Evolutionary conservation across 1,139 yeast genomes (phyloP).

Genomic region (Suhomyces ambrosiae): DNA sequence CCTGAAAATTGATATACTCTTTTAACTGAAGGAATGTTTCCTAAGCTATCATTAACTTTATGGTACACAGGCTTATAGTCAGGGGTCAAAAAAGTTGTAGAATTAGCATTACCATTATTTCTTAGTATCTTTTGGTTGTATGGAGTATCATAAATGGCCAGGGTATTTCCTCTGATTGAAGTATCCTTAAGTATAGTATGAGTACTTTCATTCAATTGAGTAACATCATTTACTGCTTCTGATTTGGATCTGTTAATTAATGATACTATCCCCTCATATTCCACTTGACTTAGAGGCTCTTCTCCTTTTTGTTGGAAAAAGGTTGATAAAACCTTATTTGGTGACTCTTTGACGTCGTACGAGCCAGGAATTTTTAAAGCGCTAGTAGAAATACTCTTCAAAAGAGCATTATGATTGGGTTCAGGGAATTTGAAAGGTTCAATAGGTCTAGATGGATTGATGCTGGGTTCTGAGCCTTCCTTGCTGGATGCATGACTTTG

Average conservation of each 20-base stretch:
- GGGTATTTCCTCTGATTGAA: slow-evolving; percentile 6
- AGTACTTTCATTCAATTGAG: neutral
- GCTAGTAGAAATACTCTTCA: slow-evolving; percentile 2
- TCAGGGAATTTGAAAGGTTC: slow-evolving; percentile 18
- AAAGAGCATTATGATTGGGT: slow-evolving; percentile 10
- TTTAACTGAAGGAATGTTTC: slow-evolving; percentile 41
- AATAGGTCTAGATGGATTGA: neutral
- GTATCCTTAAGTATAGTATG: slow-evolving; percentile 5
- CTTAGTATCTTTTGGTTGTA: slow-evolving; percentile 26
- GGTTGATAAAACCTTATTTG: slow-evolving; percentile 63
- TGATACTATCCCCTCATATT: slow-evolving; percentile 83
- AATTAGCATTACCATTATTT: slow-evolving; percentile 10
- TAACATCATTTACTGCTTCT: slow-evolving; percentile 6
- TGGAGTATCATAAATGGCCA: slow-evolving; percentile 21
- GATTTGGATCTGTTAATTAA: slow-evolving; percentile 27
- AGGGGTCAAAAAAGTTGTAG: slow-evolving; percentile 31
- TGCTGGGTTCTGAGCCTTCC: neutral
- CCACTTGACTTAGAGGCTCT: slow-evolving; percentile 70
- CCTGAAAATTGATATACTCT: slow-evolving; percentile 65
- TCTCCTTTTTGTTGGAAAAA: slow-evolving; percentile 81
- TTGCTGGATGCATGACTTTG: neutral
- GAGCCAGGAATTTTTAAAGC: slow-evolving; percentile 13
- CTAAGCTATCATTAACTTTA: slow-evolving; percentile 30
- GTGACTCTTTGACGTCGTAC: slow-evolving; percentile 18
- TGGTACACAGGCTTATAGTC: slow-evolving; percentile 46